phyloP scores from a whole-genome alignment of 257 asterid species.

The Capsicum baccatum region DNA sequence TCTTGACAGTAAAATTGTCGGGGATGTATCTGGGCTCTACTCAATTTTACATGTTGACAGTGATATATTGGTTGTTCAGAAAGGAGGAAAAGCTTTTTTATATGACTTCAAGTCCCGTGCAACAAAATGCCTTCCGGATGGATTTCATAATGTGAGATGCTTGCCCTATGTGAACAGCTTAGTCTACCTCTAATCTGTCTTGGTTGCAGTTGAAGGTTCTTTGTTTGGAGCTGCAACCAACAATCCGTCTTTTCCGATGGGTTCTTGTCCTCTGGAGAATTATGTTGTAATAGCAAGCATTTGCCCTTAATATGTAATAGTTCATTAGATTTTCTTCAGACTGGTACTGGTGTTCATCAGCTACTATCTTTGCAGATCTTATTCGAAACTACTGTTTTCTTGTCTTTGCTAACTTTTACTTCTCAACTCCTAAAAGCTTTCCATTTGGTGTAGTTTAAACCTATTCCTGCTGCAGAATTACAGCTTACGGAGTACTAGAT shows the following conservation, averaged over 20 bases:
- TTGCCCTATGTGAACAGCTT: conserved; percentile 59
- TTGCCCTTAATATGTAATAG: background rate
- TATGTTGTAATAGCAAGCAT: background rate
- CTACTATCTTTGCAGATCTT: conserved; percentile 3
- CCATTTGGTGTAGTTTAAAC: no score
- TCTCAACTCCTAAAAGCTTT: no score
- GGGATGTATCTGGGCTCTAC: background rate
- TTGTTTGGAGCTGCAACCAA: background rate
- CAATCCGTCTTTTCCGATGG: background rate
- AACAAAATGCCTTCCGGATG: conserved; percentile 27
- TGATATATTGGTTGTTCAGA: conserved; percentile 39
- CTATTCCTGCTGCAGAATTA: no score
- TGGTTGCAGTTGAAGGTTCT: background rate
- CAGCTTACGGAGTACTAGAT: no score
- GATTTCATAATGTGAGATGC: background rate
- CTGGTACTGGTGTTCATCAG: background rate
- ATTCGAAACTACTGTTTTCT: background rate
- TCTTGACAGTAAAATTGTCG: conserved; percentile 35
- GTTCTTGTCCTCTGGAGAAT: background rate
- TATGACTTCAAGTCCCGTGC: conserved; percentile 38
- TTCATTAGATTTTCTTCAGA: background rate
- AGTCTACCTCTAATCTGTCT: conserved; percentile 39
- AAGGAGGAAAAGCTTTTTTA: conserved; percentile 16
- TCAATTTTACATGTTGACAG: conserved; percentile 32
- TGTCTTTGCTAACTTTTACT: background rate